phyloP scores from a whole-genome alignment of 2,329 filamentous ascomycete genomes.

The Coleophoma eucalyptorum region DNA sequence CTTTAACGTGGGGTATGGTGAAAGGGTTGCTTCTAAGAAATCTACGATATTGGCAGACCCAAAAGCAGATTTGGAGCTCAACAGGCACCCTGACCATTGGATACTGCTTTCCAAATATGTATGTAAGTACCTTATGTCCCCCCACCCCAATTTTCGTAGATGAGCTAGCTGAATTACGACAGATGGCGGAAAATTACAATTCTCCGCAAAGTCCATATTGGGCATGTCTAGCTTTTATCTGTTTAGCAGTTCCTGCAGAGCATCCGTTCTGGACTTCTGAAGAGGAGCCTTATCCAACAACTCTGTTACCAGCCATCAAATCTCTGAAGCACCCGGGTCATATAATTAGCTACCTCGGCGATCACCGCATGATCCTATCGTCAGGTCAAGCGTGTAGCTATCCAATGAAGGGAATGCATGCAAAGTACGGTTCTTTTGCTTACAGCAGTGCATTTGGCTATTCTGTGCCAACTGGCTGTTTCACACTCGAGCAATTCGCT shows the following conservation, averaged over 20 bases:
- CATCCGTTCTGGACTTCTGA: slow-evolving; percentile 73
- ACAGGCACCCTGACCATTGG: slow-evolving; percentile 72
- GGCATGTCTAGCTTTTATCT: slow-evolving; percentile 76
- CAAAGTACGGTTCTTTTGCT: slow-evolving; percentile 77
- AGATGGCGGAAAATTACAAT: slow-evolving; percentile 78
- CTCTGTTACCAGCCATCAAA: slow-evolving; percentile 54
- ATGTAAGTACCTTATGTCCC: slow-evolving; percentile 33
- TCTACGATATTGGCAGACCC: slow-evolving; percentile 75
- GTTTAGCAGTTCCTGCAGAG: slow-evolving; percentile 61
- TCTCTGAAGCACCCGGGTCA: slow-evolving; percentile 66
- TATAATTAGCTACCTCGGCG: slow-evolving; percentile 67
- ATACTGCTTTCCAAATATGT: slow-evolving; percentile 78
- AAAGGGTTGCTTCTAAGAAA: slow-evolving; percentile 73
- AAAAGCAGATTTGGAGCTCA: slow-evolving; percentile 69
- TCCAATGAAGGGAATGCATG: slow-evolving; percentile 75
- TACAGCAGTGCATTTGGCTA: slow-evolving; percentile 76
- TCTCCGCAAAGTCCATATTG: slow-evolving; percentile 70
- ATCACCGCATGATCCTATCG: slow-evolving; percentile 71
- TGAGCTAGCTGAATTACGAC: slow-evolving; percentile 27
- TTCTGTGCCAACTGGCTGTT: slow-evolving; percentile 71
- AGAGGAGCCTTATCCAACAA: slow-evolving; percentile 57
- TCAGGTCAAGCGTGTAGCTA: slow-evolving; percentile 81
- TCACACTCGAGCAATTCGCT: slow-evolving; percentile 73
- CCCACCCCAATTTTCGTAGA: slow-evolving; percentile 13
- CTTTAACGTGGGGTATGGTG: slow-evolving; percentile 74